These are phyloP conservation scores for Colletotrichum kahawae DNA, from an alignment of 2,329 filamentous ascomycete genomes.

Conservation along the genomic window DNA sequence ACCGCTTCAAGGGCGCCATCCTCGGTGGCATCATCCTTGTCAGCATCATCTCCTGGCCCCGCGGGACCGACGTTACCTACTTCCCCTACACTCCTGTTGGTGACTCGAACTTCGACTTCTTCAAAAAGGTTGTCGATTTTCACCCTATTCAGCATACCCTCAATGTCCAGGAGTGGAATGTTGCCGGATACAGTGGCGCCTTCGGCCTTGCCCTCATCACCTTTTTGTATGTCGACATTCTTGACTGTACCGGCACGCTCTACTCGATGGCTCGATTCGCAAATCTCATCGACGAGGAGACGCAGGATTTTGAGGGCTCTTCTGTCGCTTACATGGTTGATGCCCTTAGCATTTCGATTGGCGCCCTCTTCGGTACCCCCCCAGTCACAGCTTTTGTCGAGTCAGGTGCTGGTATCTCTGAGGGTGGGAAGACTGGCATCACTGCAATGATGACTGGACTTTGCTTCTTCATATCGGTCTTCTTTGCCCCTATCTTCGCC, in stretches of 20 bases:
- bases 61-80: slow-evolving; percentile 76
- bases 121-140: slow-evolving; percentile 86
- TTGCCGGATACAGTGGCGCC: slow-evolving; percentile 71
- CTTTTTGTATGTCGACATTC: slow-evolving; percentile 89
- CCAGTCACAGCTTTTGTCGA: slow-evolving; percentile 89
- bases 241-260: slow-evolving; percentile 84
- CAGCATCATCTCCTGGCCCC: slow-evolving; percentile 88
- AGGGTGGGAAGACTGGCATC: slow-evolving; percentile 85
- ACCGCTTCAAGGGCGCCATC: slow-evolving; percentile 85
- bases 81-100: slow-evolving; percentile 77
- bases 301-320: slow-evolving; percentile 87
- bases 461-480: slow-evolving; percentile 86
- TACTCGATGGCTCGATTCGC: slow-evolving; percentile 91
- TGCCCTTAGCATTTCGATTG: slow-evolving; percentile 78
- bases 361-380: slow-evolving; percentile 76
- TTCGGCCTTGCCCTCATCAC: slow-evolving; percentile 87
- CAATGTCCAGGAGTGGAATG: slow-evolving; percentile 75
- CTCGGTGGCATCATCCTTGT: slow-evolving; percentile 84
- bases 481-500: slow-evolving; percentile 90
- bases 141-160: slow-evolving; percentile 75
- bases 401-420: slow-evolving; percentile 87
- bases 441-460: slow-evolving; percentile 80
- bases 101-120: slow-evolving; percentile 79
- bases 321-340: slow-evolving; percentile 85
- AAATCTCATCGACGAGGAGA: slow-evolving; percentile 78